Evolutionary conservation across 1,284 basidiomycete species (phyloP).

Genomic region (Melampsora larici-populina): DNA sequence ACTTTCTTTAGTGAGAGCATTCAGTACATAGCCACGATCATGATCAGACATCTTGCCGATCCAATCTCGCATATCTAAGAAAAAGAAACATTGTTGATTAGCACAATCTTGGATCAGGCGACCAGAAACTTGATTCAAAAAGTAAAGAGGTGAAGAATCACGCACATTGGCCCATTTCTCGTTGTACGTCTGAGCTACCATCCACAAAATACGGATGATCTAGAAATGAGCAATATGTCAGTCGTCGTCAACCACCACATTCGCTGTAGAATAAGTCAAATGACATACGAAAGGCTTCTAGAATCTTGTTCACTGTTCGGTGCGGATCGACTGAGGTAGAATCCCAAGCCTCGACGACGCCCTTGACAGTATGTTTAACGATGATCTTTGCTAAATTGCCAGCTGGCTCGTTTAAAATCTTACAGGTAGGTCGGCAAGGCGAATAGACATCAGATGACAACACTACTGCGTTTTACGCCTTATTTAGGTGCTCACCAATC

Average conservation of each 20-base stretch:
- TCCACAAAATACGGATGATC: constrained; percentile 44
- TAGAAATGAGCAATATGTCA: not conserved
- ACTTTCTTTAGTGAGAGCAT: constrained; percentile 50
- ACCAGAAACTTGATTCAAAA: not conserved
- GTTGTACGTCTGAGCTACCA: constrained; percentile 42
- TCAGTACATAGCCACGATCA: constrained; percentile 47
- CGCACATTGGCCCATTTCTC: constrained; percentile 44
- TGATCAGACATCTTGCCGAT: constrained; percentile 41
- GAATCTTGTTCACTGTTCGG: constrained; percentile 33
- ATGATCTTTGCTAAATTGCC: constrained; percentile 55
- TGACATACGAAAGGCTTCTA: constrained; percentile 42
- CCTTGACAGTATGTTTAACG: constrained; percentile 64
- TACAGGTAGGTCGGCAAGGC: not conserved
- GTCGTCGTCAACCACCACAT: not conserved
- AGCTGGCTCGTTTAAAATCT: constrained; percentile 54
- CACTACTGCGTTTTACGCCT: not conserved
- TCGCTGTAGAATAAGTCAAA: not conserved
- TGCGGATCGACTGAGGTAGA: constrained; percentile 42
- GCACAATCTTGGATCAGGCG: not conserved
- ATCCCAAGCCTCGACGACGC: constrained; percentile 75
- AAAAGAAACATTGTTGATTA: not conserved
- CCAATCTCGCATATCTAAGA: constrained; percentile 43
- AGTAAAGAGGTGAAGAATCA: not conserved
- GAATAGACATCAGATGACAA: not conserved
- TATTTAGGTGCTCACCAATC: constrained; percentile 12